Percentiles rank a stretch among this genome's conserved stretches.
phyloP scores from a whole-genome alignment of 495 filamentous ascomycete genomes.

The Emericellopsis terricola region DNA sequence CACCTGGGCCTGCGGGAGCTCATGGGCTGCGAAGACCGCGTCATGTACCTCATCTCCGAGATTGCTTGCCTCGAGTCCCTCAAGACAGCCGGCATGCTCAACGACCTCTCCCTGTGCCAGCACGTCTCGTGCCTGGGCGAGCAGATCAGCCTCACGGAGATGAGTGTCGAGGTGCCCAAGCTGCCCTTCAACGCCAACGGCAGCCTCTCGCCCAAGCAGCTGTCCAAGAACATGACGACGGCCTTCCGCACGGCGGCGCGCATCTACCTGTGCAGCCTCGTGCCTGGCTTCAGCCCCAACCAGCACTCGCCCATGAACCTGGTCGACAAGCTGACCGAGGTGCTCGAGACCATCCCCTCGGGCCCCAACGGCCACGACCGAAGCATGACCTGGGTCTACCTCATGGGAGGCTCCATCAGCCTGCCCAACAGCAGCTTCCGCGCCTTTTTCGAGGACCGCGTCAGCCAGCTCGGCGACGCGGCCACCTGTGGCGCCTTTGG shows the following conservation, averaged over 20 bases:
- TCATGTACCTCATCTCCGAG: slow-evolving; percentile 97
- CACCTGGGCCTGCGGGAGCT: slow-evolving; percentile 66
- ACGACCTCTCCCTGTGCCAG: slow-evolving; percentile 64
- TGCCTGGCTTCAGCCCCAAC: slow-evolving; percentile 65
- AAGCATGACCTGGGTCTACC: slow-evolving; percentile 79
- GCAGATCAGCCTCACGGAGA: slow-evolving; percentile 70
- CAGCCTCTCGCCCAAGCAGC: slow-evolving; percentile 58
- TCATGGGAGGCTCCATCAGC: slow-evolving; percentile 67
- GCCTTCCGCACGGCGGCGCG: slow-evolving; percentile 85
- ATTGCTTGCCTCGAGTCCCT: slow-evolving; percentile 88
- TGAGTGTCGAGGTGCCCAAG: slow-evolving; percentile 25
- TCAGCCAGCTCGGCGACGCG: slow-evolving; percentile 50
- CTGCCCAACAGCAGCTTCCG: slow-evolving; percentile 55
- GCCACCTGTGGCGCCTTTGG: slow-evolving; percentile 70
- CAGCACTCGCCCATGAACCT: slow-evolving; percentile 54
- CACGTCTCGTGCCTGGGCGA: slow-evolving; percentile 67
- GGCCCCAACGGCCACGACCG: slow-evolving; percentile 75
- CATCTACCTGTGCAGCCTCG: slow-evolving; percentile 86
- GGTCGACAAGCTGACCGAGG: slow-evolving; percentile 49
- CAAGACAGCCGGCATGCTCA: slow-evolving; percentile 63
- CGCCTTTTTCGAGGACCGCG: slow-evolving; percentile 51
- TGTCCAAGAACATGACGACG: slow-evolving; percentile 71
- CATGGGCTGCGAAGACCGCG: slow-evolving; percentile 93
- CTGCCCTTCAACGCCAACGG: slow-evolving; percentile 46
- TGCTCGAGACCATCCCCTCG: slow-evolving; percentile 61